Evolutionary conservation across 129 eudicot species (phyloP), one percentile per base, ranked within the genome.

Genomic region (Artemisia argyi): DNA sequence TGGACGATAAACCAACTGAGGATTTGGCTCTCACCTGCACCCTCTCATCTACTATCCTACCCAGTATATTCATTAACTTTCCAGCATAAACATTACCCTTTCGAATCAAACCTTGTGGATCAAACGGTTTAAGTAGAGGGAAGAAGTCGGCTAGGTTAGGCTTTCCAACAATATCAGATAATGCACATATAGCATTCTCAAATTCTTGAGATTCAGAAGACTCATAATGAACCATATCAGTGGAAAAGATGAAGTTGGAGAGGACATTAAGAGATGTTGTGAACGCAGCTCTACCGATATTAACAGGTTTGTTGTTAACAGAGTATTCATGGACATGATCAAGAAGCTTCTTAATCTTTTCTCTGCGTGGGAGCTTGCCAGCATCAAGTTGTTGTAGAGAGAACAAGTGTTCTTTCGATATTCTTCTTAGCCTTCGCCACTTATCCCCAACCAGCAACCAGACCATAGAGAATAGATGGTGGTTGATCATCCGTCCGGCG

Each of bases 211-310:
- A 35, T 22, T 12, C 48, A 53, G 7, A 17, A 66, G 67, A 75
- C 56, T 75, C 73, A 46, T 66, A 55, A 44, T 16, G 39, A 74
- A 66, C 79, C 66, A 74, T 52, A 65, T 46, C 64, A 11, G 71
- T 42, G 46, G 66, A 74, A 47, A 65, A 65, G 22, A 65, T 64
- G 72, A 74, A 53, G 65, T 11, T 65, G 39, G 72, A 65, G 10
- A 74, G 50, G 13, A 46, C 26, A 32, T 53, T 65, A 19, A 65
- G 30, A 54, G 79, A 9, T 20, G 49, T 54, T 11, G 65, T 54
- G 54, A 75, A 75, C 2, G 66, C 73, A 51, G 26, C 73, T 19
- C 73, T 46, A 53, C 64, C 64, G 14, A 59, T 22, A 59, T 59
- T 59, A 19, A 59, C 9, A 7, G 42, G 42, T 59, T 59, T 59